Evolutionary conservation across 192 early-diverging fungal genomes (phyloP).

Genomic region (Backusella circina): DNA sequence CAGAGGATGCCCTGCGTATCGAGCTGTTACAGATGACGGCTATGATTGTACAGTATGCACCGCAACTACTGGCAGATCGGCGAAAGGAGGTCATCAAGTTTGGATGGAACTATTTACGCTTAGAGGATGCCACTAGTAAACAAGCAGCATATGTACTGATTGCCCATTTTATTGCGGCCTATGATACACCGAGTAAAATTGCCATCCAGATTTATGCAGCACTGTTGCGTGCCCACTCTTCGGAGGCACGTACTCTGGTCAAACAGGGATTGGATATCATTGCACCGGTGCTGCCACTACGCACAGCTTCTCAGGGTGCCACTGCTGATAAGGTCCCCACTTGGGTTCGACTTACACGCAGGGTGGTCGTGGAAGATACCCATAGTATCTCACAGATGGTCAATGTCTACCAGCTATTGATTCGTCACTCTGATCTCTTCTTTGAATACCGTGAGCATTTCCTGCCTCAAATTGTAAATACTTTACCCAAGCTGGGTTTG

Average conservation of each 20-base stretch:
- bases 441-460: conserved; percentile 89
- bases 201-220: conserved; percentile 85
- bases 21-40: conserved; percentile 93
- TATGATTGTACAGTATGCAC: conserved; percentile 79
- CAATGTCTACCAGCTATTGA: conserved; percentile 88
- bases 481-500: conserved; percentile 84
- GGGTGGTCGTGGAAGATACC: conserved; percentile 91
- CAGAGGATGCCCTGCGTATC: conserved; percentile 68
- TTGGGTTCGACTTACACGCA: conserved; percentile 86
- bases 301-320: conserved; percentile 44
- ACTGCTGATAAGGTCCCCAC: conserved; percentile 56
- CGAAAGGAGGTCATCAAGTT: conserved; percentile 93
- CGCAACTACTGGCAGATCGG: conserved; percentile 65
- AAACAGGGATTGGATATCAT: conserved; percentile 93
- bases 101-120: conserved; percentile 82
- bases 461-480: conserved; percentile 82
- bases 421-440: conserved; percentile 86
- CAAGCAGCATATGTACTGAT: conserved; percentile 94
- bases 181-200: conserved; percentile 87
- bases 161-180: conserved; percentile 89
- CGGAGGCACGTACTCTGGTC: conserved; percentile 83
- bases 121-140: conserved; percentile 92
- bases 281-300: conserved; percentile 83
- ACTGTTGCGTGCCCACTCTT: conserved; percentile 84
- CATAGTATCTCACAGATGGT: conserved; percentile 85